These are phyloP conservation scores for Stephania cephalantha DNA, from an alignment of 164 flowering plant genomes.

Conservation along the genomic window DNA sequence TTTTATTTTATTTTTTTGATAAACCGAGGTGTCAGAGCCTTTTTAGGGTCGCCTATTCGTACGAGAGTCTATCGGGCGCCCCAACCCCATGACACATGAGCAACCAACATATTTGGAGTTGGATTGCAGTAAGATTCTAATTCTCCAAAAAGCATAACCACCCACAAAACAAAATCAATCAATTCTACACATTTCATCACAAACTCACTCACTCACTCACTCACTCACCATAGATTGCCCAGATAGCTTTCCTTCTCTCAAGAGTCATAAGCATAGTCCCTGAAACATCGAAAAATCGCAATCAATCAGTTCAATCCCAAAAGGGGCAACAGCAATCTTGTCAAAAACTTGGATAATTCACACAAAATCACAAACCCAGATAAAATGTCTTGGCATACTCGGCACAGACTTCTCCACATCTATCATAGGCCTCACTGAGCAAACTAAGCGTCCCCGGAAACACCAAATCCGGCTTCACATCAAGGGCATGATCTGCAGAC, in stretches of 20 bases:
- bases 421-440: constrained; percentile 74
- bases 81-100: too few relatives aligned
- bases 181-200: too few relatives aligned
- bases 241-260: constrained; percentile 71
- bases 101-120: too few relatives aligned
- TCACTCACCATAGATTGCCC: constrained; percentile 88
- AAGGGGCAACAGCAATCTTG: too few relatives aligned
- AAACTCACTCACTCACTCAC: constrained; percentile 12
- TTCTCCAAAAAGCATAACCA: too few relatives aligned
- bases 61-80: too few relatives aligned
- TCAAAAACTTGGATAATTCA: too few relatives aligned
- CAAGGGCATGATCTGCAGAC: constrained; percentile 22
- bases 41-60: too few relatives aligned
- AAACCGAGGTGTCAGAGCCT: too few relatives aligned
- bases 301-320: background rate
- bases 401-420: constrained; percentile 88
- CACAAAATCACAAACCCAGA: constrained; percentile 44
- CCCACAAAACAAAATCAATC: too few relatives aligned
- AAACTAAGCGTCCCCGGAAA: constrained; percentile 45
- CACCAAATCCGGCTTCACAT: constrained; percentile 46
- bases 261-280: constrained; percentile 90
- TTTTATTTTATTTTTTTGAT: too few relatives aligned
- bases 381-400: constrained; percentile 96
- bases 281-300: constrained; percentile 19
- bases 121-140: too few relatives aligned